phyloP scores from a whole-genome alignment of 78 protist genomes.

The Cavenderia fasciculata region DNA sequence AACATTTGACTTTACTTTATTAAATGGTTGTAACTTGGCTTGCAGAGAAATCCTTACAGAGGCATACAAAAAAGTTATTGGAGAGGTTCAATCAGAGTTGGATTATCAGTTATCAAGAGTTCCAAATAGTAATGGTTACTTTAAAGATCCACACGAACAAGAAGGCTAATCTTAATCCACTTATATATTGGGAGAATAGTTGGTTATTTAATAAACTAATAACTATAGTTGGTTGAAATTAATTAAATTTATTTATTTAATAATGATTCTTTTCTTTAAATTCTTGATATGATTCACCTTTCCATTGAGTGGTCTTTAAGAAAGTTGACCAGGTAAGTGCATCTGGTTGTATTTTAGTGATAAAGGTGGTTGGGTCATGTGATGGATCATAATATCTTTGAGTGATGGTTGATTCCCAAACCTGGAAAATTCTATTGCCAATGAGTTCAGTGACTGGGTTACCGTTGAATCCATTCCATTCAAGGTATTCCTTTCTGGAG shows the following conservation, averaged over 20 bases:
- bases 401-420: no score
- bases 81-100: no score
- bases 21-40: no score
- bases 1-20: neutral
- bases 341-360: neutral
- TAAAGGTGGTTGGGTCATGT: neutral
- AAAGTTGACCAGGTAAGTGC: neutral
- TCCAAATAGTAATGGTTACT: no score
- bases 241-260: neutral
- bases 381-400: neutral
- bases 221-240: no score
- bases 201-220: no score
- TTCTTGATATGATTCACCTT: conserved; percentile 5
- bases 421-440: conserved; percentile 1
- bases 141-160: no score
- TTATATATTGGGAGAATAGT: no score
- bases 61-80: no score
- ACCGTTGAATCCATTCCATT: neutral
- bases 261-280: neutral
- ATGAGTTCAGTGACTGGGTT: neutral
- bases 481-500: neutral
- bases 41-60: no score
- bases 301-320: conserved; percentile 5
- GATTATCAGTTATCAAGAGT: no score
- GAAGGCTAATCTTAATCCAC: no score